phyloP scores from a whole-genome alignment of 768 basidiomycete genomes.

The Cystofilobasidium bisporidii region DNA sequence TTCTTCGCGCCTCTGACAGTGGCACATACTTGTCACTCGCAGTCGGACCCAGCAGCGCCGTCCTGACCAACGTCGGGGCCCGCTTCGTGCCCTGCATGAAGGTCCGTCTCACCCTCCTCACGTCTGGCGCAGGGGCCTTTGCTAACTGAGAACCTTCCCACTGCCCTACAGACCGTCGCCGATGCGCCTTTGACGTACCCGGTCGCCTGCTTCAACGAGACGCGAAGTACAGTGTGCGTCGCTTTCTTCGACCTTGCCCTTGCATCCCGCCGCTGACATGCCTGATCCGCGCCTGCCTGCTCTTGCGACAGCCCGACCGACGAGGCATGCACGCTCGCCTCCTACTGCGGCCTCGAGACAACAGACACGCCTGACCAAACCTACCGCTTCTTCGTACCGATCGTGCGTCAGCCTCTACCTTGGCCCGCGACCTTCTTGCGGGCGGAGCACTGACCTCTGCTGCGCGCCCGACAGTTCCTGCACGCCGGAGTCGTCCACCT shows the following conservation, averaged over 20 bases:
- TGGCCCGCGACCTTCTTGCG: no score
- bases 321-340: constrained; percentile 60
- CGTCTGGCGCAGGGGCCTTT: no score
- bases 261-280: neutral
- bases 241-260: neutral
- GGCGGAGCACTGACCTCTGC: no score
- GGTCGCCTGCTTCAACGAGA: constrained; percentile 25
- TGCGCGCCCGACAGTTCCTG: constrained; percentile 47
- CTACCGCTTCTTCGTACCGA: constrained; percentile 47
- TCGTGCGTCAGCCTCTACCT: constrained; percentile 32
- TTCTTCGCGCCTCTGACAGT: neutral
- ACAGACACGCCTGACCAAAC: constrained; percentile 49
- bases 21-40: neutral
- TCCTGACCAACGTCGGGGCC: constrained; percentile 18
- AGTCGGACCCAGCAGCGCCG: constrained; percentile 19
- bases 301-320: constrained; percentile 47
- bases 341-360: constrained; percentile 69
- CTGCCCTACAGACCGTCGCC: constrained; percentile 4
- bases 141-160: no score
- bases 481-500: constrained; percentile 96
- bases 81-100: constrained; percentile 28
- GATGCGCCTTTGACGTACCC: constrained; percentile 16
- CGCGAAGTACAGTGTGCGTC: constrained; percentile 11
- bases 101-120: neutral
- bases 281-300: neutral